Evolutionary conservation across 2,329 filamentous ascomycete species (phyloP).

Genomic region (Endothia cerciana): DNA sequence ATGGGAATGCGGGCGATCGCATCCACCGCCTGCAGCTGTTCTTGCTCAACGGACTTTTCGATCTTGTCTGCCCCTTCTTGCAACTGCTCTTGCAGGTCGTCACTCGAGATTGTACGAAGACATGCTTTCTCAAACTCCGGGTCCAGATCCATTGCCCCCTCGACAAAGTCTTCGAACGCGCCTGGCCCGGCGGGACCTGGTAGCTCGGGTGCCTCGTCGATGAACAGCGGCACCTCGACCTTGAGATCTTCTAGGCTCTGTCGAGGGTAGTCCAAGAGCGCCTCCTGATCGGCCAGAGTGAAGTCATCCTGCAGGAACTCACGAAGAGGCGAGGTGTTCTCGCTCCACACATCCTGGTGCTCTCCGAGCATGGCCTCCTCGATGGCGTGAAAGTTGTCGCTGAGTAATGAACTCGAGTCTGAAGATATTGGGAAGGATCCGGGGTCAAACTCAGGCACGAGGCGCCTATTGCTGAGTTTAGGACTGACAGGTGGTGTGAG

Average conservation of each 20-base stretch:
- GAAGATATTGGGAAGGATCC: conserved; percentile 33
- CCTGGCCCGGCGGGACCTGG: background rate
- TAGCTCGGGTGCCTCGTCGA: conserved; percentile 15
- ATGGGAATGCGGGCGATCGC: conserved; percentile 34
- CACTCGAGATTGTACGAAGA: conserved; percentile 16
- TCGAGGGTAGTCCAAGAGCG: background rate
- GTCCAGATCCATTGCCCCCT: conserved; percentile 25
- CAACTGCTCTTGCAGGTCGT: conserved; percentile 19
- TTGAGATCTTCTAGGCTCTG: conserved; percentile 29
- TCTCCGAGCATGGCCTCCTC: conserved; percentile 33
- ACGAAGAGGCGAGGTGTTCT: conserved; percentile 28
- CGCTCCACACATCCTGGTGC: conserved; percentile 31
- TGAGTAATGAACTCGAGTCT: conserved; percentile 31
- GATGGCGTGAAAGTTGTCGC: conserved; percentile 32
- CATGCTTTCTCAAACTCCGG: background rate
- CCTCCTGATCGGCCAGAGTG: conserved; percentile 21
- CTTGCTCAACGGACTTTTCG: conserved; percentile 35
- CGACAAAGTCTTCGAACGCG: conserved; percentile 30
- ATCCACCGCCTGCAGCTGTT: conserved; percentile 36
- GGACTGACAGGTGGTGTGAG: conserved; percentile 36
- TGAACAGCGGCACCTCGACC: conserved; percentile 34
- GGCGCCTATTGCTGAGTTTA: conserved; percentile 19
- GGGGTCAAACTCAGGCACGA: conserved; percentile 29
- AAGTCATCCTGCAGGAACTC: conserved; percentile 12
- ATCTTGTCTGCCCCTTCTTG: conserved; percentile 26